A percentile compares a stretch with the other conserved stretches of the same genome.
Evolutionary conservation across 768 basidiomycete species (phyloP).

Genomic region (Rhodotorula toruloides): DNA sequence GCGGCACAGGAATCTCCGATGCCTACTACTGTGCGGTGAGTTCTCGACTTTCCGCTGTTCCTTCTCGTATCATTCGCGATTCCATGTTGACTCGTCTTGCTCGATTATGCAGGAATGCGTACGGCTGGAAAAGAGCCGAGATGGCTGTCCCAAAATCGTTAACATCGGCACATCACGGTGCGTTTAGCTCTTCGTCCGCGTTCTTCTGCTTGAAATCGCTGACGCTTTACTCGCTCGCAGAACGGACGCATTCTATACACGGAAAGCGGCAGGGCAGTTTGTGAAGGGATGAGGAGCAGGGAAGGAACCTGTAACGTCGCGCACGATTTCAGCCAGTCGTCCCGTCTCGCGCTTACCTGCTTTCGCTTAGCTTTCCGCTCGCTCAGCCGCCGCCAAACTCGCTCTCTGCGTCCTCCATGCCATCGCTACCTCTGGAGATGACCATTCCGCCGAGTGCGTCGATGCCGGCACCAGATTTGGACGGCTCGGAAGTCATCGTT

Average conservation of each 20-base stretch:
- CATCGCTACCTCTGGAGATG: no score
- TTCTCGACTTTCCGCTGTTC: conserved; percentile 55
- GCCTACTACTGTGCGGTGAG: conserved; percentile 95
- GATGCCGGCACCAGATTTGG: no score
- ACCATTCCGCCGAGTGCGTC: no score
- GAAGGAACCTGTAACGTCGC: background rate
- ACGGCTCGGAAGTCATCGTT: no score
- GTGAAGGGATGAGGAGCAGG: conserved; percentile 14
- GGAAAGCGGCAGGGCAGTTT: conserved; percentile 29
- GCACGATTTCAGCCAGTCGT: background rate
- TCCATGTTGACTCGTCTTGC: background rate
- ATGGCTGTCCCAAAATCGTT: conserved; percentile 97
- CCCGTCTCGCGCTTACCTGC: background rate
- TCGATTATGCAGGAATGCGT: conserved; percentile 38
- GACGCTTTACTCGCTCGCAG: background rate
- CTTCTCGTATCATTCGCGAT: background rate
- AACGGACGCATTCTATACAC: conserved; percentile 28
- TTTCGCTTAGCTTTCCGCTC: background rate
- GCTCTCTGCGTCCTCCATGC: no score
- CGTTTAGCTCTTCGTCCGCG: conserved; percentile 42
- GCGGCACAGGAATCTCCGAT: conserved; percentile 83
- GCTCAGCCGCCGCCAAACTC: no score
- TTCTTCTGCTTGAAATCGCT: background rate
- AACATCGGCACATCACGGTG: conserved; percentile 68
- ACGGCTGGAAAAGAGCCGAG: conserved; percentile 89